A percentile compares a stretch with the other conserved stretches of the same genome.
Evolutionary conservation across 2,329 filamentous ascomycete genomes (phyloP).

Genomic region (Zymoseptoria tritici): DNA sequence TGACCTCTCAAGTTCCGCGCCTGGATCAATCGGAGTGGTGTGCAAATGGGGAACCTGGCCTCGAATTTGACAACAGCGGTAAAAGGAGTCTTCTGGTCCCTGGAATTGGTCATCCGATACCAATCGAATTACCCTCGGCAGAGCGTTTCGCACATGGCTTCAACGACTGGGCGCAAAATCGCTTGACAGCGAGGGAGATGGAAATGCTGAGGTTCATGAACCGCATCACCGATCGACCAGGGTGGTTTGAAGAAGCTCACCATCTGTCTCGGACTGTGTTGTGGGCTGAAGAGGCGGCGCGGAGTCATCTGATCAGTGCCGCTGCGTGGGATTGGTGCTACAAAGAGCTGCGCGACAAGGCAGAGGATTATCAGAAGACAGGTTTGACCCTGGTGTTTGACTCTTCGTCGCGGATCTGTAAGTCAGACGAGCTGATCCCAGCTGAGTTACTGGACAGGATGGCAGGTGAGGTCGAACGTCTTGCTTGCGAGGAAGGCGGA

Average conservation of each 20-base stretch:
- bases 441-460: slow-evolving; percentile 28
- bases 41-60: neutral
- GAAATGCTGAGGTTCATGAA: neutral
- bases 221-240: neutral
- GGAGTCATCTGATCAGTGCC: slow-evolving; percentile 4
- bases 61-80: neutral
- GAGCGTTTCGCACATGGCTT: neutral
- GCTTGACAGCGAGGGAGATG: neutral
- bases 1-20: neutral
- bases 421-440: slow-evolving; percentile 44
- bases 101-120: neutral
- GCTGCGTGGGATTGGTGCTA: slow-evolving; percentile 26
- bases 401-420: slow-evolving; percentile 37
- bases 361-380: slow-evolving; percentile 33
- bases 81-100: neutral
- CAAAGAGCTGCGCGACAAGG: slow-evolving; percentile 45
- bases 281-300: neutral
- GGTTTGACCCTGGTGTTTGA: slow-evolving; percentile 40
- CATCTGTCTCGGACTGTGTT: neutral
- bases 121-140: neutral
- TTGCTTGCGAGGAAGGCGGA: slow-evolving; percentile 23
- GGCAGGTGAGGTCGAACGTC: slow-evolving; percentile 31
- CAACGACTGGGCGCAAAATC: neutral
- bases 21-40: neutral
- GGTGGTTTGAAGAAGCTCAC: neutral